phyloP scores from a whole-genome alignment of 2,329 filamentous ascomycete genomes.

The Pyrenochaeta sp. region DNA sequence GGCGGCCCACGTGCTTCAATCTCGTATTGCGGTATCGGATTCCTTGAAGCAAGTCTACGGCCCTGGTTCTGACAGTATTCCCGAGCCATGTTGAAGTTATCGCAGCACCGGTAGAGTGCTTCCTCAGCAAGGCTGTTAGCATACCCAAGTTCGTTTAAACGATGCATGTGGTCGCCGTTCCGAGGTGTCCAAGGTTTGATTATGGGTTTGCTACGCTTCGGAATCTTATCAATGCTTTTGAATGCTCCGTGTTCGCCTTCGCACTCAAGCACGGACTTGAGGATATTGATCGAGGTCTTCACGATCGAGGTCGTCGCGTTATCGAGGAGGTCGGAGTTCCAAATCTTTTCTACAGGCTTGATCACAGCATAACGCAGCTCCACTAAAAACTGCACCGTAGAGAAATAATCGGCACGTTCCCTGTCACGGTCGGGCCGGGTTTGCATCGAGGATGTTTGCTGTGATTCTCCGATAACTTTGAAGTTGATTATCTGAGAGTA shows the following conservation, averaged over 20 bases:
- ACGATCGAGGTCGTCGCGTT: slow-evolving; percentile 80
- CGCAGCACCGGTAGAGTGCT: slow-evolving; percentile 83
- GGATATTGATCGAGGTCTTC: slow-evolving; percentile 81
- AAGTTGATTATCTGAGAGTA: slow-evolving; percentile 79
- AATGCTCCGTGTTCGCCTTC: slow-evolving; percentile 76
- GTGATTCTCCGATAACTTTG: slow-evolving; percentile 82
- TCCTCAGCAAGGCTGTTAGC: slow-evolving; percentile 75
- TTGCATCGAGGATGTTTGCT: slow-evolving; percentile 66
- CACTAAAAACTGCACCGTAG: slow-evolving; percentile 79
- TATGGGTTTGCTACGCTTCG: slow-evolving; percentile 54
- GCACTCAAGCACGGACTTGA: slow-evolving; percentile 79
- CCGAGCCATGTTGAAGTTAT: slow-evolving; percentile 65
- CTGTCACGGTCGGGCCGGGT: slow-evolving; percentile 63
- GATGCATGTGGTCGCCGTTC: slow-evolving; percentile 54
- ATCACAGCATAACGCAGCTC: slow-evolving; percentile 84
- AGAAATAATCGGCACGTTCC: slow-evolving; percentile 68
- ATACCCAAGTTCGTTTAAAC: slow-evolving; percentile 57
- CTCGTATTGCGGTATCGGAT: slow-evolving; percentile 69
- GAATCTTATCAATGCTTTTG: slow-evolving; percentile 68
- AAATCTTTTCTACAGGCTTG: slow-evolving; percentile 78
- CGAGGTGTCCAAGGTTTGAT: slow-evolving; percentile 62
- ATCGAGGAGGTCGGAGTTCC: slow-evolving; percentile 85
- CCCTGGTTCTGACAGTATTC: slow-evolving; percentile 79
- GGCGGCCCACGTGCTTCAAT: slow-evolving; percentile 39
- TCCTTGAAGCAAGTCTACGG: slow-evolving; percentile 66